Evolutionary conservation across 495 filamentous ascomycete species (phyloP).

Genomic region (Xylaria curta): DNA sequence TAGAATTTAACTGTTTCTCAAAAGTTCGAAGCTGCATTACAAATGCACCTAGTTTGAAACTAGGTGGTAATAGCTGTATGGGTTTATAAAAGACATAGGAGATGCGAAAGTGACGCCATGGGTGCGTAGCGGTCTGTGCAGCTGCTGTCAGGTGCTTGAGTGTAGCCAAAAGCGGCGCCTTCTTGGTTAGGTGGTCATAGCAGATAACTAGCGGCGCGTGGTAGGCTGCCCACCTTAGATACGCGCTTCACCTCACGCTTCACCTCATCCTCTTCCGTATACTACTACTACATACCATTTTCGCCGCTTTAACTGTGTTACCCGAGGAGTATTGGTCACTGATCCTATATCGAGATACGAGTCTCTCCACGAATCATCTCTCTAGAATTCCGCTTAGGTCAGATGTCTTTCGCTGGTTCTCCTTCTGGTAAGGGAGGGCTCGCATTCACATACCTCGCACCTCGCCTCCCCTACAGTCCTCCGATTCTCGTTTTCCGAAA

Average conservation of each 20-base stretch:
- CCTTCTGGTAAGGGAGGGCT: constrained; percentile 31
- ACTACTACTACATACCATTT: constrained; percentile 11
- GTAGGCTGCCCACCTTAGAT: background rate
- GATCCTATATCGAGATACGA: constrained; percentile 38
- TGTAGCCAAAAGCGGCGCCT: background rate
- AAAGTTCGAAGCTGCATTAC: background rate
- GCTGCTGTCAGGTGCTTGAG: background rate
- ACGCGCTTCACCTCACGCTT: background rate
- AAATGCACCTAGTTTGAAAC: background rate
- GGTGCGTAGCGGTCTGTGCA: background rate
- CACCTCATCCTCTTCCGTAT: background rate
- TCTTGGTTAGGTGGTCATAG: constrained; percentile 23
- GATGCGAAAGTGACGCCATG: constrained; percentile 8
- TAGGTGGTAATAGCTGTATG: background rate
- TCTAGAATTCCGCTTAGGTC: constrained; percentile 23
- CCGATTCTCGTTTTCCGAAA: constrained; percentile 68
- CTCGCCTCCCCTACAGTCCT: constrained; percentile 71
- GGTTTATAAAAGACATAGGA: background rate
- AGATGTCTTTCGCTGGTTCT: constrained; percentile 47
- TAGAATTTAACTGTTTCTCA: background rate
- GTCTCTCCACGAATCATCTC: constrained; percentile 17
- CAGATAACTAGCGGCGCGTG: constrained; percentile 13
- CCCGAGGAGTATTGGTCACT: constrained; percentile 31
- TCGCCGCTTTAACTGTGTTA: constrained; percentile 25
- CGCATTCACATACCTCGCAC: constrained; percentile 54